phyloP scores from a whole-genome alignment of 2,329 filamentous ascomycete genomes.

The Trichoderma sp. region DNA sequence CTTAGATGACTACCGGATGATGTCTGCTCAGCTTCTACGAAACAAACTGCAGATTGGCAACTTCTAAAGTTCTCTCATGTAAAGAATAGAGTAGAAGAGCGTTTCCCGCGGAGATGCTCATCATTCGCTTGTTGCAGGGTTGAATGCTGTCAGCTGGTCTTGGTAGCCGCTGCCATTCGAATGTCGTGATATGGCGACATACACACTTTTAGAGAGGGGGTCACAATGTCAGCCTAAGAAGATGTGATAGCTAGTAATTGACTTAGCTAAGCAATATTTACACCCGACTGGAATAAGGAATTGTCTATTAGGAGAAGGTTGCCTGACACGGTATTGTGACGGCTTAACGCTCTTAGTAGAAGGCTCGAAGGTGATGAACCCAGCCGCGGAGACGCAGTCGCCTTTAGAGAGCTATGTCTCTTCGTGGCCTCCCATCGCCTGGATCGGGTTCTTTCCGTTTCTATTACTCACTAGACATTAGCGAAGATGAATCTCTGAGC shows the following conservation, averaged over 20 bases:
- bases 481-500: neutral
- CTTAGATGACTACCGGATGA: neutral
- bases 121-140: neutral
- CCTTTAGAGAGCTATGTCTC: neutral
- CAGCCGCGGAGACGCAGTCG: neutral
- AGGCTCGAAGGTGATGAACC: neutral
- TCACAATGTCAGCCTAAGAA: neutral
- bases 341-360: neutral
- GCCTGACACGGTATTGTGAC: no score
- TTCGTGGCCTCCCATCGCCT: no score
- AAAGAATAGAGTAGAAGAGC: neutral
- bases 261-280: neutral
- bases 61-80: neutral
- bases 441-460: neutral
- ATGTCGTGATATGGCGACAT: conserved; percentile 27
- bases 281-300: neutral
- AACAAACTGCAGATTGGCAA: neutral
- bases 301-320: neutral
- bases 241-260: neutral
- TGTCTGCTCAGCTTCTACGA: no score
- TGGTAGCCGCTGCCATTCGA: neutral
- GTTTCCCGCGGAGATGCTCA: neutral
- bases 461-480: neutral
- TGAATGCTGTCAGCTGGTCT: neutral
- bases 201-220: conserved; percentile 6